Evolutionary conservation across 2,329 filamentous ascomycete species (phyloP).

Genomic region (Basipetospora chlamydospora): DNA sequence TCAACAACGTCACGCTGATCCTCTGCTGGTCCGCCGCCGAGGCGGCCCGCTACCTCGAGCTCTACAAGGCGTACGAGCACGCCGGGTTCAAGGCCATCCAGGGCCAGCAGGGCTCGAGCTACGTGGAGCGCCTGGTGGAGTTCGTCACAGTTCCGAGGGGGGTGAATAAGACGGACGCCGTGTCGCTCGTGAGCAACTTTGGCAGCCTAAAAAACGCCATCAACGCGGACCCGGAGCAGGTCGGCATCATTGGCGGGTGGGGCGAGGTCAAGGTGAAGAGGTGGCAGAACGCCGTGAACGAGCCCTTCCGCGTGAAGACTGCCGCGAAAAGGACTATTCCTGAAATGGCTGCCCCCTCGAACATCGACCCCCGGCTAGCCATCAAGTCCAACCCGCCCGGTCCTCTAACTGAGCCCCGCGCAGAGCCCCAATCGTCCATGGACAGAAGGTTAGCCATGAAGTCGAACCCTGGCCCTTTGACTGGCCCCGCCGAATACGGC

Average conservation of each 20-base stretch:
- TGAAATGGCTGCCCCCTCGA: neutral
- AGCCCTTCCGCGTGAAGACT: slow-evolving; percentile 68
- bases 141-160: slow-evolving; percentile 83
- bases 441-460: no score
- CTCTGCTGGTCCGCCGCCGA: slow-evolving; percentile 91
- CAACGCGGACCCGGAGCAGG: slow-evolving; percentile 75
- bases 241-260: slow-evolving; percentile 79
- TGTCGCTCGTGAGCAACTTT: slow-evolving; percentile 81
- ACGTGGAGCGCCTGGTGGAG: slow-evolving; percentile 76
- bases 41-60: slow-evolving; percentile 81
- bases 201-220: slow-evolving; percentile 76
- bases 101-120: slow-evolving; percentile 69
- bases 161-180: slow-evolving; percentile 89
- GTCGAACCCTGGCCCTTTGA: no score
- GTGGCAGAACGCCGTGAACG: slow-evolving; percentile 69
- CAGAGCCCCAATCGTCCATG: no score
- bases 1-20: slow-evolving; percentile 86
- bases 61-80: slow-evolving; percentile 91
- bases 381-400: neutral
- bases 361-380: neutral
- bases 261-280: slow-evolving; percentile 86
- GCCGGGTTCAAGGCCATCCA: slow-evolving; percentile 68
- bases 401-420: no score
- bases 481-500: no score
- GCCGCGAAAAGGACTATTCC: slow-evolving; percentile 35